Conservation (phyloP, 1,284 basidiomycete genomes). For the Melanopsichium pennsylvanicum region DNA sequence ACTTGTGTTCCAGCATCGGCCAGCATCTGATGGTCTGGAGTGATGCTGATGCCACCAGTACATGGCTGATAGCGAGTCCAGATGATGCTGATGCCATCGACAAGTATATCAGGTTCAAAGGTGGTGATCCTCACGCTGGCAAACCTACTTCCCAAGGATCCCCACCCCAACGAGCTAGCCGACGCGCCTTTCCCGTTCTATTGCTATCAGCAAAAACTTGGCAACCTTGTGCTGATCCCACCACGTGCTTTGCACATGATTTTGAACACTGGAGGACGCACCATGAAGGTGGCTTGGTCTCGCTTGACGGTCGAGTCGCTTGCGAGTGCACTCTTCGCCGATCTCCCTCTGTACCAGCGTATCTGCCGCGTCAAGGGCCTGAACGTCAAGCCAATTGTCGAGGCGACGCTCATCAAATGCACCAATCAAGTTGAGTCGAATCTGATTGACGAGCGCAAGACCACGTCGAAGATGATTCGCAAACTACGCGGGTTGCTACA, state of each 20-base stretch:
- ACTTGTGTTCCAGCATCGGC: constrained; percentile 32
- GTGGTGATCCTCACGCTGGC: constrained; percentile 12
- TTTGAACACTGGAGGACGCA: constrained; percentile 26
- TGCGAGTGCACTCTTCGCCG: constrained; percentile 13
- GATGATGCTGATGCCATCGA: constrained; percentile 18
- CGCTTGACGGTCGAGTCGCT: constrained; percentile 28
- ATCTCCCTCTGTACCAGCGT: constrained; percentile 40
- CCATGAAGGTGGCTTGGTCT: constrained; percentile 30
- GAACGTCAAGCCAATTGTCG: constrained; percentile 23
- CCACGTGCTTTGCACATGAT: constrained; percentile 22
- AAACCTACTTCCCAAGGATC: constrained; percentile 1
- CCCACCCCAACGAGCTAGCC: constrained; percentile 20
- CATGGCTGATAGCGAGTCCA: constrained; percentile 25
- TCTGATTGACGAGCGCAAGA: neutral
- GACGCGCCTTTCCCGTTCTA: constrained; percentile 20
- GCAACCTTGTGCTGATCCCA: constrained; percentile 38
- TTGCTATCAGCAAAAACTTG: constrained; percentile 22
- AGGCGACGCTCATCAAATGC: constrained; percentile 15
- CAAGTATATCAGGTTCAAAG: constrained; percentile 13
- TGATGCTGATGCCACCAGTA: constrained; percentile 16
- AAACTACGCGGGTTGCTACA: constrained; percentile 21
- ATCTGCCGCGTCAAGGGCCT: constrained; percentile 19
- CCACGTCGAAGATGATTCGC: neutral
- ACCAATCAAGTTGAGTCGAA: constrained; percentile 5
- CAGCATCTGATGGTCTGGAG: constrained; percentile 38